Conservation (phyloP, 371 early-diverging fungal genomes). For the Zychaea mexicana region DNA sequence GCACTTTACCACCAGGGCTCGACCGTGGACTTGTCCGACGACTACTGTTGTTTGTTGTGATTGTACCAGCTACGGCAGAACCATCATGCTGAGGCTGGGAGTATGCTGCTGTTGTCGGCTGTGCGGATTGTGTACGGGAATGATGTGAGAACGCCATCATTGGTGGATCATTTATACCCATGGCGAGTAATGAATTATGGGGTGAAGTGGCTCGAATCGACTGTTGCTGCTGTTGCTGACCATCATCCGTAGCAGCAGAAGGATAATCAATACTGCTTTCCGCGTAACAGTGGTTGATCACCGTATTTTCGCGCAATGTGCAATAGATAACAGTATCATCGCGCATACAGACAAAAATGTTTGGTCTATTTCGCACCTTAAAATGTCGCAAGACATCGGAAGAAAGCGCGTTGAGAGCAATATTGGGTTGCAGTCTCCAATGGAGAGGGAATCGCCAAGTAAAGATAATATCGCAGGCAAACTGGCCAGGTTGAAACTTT, state of each 20-base stretch:
- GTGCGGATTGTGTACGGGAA: constrained; percentile 24
- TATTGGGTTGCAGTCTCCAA: constrained; percentile 72
- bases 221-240: background rate
- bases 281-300: background rate
- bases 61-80: background rate
- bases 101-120: background rate
- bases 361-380: constrained; percentile 73
- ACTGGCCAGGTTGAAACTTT: constrained; percentile 64
- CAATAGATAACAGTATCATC: constrained; percentile 64
- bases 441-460: constrained; percentile 70
- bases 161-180: background rate
- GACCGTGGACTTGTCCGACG: constrained; percentile 14
- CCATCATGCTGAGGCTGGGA: background rate
- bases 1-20: constrained; percentile 13
- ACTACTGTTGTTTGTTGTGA: constrained; percentile 9
- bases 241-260: no score
- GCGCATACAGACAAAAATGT: constrained; percentile 71
- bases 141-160: constrained; percentile 9
- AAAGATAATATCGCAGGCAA: constrained; percentile 71
- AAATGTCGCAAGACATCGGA: constrained; percentile 60
- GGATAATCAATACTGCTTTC: constrained; percentile 8
- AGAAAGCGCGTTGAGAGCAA: constrained; percentile 65
- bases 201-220: background rate
- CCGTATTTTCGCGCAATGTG: constrained; percentile 51
- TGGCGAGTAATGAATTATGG: background rate